Evolutionary conservation across 73 alveolate species (phyloP).

Genomic region (Tetrahymena borealis): DNA sequence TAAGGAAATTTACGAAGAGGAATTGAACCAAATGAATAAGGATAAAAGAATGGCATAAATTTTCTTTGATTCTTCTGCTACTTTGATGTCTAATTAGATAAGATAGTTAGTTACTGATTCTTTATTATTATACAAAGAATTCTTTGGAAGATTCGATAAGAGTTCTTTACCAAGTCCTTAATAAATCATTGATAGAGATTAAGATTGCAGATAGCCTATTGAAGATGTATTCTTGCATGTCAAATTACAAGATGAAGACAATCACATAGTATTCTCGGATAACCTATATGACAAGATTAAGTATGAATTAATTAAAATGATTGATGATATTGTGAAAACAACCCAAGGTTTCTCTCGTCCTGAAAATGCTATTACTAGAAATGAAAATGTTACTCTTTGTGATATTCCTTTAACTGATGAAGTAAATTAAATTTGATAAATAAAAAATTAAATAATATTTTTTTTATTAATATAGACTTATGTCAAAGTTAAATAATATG

Average conservation of each 20-base stretch:
- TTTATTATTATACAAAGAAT: constrained; percentile 58
- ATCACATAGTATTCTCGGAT: constrained; percentile 64
- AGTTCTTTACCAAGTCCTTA: constrained; percentile 40
- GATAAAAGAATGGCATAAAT: constrained; percentile 69
- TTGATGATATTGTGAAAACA: constrained; percentile 61
- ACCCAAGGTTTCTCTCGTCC: constrained; percentile 78
- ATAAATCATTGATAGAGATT: constrained; percentile 61
- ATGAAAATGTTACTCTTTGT: constrained; percentile 80
- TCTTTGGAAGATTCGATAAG: constrained; percentile 71
- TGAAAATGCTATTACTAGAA: constrained; percentile 75
- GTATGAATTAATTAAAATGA: constrained; percentile 52
- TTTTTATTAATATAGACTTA: constrained; percentile 15
- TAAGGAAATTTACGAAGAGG: constrained; percentile 27
- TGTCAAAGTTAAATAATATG: constrained; percentile 48
- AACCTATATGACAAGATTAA: constrained; percentile 46
- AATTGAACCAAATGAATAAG: constrained; percentile 14
- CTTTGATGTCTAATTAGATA: constrained; percentile 81
- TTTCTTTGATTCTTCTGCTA: constrained; percentile 80
- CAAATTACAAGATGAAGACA: constrained; percentile 62
- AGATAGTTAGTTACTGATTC: constrained; percentile 72
- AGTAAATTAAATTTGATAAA: not conserved
- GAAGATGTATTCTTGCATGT: constrained; percentile 77
- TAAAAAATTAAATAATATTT: not conserved
- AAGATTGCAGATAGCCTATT: constrained; percentile 62
- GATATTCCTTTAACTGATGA: constrained; percentile 78